Conservation (phyloP, 305 asterid genomes). For the Fraxinus sp. region DNA sequence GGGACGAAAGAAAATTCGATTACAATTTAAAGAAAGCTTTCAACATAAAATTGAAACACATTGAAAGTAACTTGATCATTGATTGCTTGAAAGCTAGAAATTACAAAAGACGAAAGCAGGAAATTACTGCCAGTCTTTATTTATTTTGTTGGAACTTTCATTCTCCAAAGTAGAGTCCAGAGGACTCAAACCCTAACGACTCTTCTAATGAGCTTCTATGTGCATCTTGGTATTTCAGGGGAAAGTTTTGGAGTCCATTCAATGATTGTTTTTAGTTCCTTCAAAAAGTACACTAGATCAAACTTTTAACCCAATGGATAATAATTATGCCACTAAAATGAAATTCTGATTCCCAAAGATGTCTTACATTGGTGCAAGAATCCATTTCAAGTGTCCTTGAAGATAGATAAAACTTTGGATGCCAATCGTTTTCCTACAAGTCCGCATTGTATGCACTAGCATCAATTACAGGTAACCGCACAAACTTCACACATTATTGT, state of each 20-base stretch:
- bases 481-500: neutral
- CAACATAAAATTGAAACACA: no score
- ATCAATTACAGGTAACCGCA: neutral
- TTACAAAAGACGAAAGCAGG: no score
- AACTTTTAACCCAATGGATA: neutral
- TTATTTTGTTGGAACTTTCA: neutral
- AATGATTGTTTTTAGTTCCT: neutral
- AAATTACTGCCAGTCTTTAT: neutral
- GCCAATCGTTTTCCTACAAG: neutral
- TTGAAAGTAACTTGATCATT: no score
- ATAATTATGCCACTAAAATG: no score
- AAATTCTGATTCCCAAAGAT: neutral
- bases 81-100: no score
- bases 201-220: neutral
- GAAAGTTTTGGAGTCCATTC: neutral
- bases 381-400: neutral
- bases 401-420: neutral
- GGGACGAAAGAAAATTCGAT: no score
- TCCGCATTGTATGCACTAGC: neutral
- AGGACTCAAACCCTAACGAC: neutral
- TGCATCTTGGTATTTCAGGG: neutral
- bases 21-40: no score
- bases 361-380: neutral
- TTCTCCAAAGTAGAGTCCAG: neutral
- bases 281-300: neutral